These are phyloP conservation scores for Euphorbia neoarborescens DNA, from an alignment of 441 rosid species.

Conservation along the genomic window DNA sequence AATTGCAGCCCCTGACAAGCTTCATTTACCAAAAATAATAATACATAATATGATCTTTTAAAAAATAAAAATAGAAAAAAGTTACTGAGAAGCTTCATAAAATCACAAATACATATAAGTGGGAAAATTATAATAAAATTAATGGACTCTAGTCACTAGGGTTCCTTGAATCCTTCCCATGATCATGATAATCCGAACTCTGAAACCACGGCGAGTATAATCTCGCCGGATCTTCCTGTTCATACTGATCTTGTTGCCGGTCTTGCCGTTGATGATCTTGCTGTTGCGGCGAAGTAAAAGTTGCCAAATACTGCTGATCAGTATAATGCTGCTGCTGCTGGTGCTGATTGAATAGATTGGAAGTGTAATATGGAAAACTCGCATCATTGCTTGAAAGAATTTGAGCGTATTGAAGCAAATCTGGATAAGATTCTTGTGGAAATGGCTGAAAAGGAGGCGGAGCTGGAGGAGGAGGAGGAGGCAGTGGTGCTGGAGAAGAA, in stretches of 20 bases:
- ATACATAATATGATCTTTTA: background rate
- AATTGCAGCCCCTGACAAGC: background rate
- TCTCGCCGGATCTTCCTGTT: constrained; percentile 20
- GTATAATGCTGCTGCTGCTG: constrained; percentile 17
- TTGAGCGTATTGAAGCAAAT: constrained; percentile 64
- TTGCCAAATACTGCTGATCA: constrained; percentile 30
- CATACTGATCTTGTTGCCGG: constrained; percentile 13
- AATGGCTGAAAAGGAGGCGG: constrained; percentile 23
- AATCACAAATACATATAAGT: background rate
- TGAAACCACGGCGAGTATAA: constrained; percentile 23
- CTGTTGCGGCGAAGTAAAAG: constrained; percentile 14
- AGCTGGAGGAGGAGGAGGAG: constrained; percentile 7
- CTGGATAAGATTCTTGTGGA: constrained; percentile 40
- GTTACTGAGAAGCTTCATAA: background rate
- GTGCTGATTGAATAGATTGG: constrained; percentile 45
- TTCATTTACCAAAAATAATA: background rate
- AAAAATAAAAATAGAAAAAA: background rate
- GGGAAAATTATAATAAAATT: background rate
- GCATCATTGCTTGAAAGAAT: constrained; percentile 58
- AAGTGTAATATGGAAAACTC: constrained; percentile 48
- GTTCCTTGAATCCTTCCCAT: constrained; percentile 28
- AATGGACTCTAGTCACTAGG: constrained; percentile 19
- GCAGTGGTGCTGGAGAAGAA: constrained; percentile 12
- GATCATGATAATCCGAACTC: constrained; percentile 30
- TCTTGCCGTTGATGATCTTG: constrained; percentile 13